A percentile compares a stretch with the other conserved stretches of the same genome.
These are phyloP conservation scores for Aspergillus spinulosporus DNA, from an alignment of 2,329 filamentous ascomycete genomes.

Conservation along the genomic window DNA sequence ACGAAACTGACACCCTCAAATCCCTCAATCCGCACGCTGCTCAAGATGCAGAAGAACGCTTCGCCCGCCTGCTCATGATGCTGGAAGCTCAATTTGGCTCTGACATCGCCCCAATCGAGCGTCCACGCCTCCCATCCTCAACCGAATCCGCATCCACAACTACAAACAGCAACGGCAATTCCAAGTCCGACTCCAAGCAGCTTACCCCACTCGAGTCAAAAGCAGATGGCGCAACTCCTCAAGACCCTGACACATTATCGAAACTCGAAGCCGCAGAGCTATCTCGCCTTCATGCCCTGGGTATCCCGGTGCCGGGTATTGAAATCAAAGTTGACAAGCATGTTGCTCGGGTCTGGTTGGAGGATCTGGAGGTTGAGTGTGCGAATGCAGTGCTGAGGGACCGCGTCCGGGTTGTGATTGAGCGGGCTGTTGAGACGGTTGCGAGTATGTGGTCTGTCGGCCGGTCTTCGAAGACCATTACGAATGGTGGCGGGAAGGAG, in stretches of 20 bases:
- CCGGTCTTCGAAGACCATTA: conserved; percentile 21
- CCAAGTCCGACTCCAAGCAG: conserved; percentile 21
- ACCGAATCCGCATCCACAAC: conserved; percentile 12
- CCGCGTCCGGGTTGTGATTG: conserved; percentile 83
- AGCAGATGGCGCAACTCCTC: conserved; percentile 17
- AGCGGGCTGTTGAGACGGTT: conserved; percentile 83
- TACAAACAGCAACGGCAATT: conserved; percentile 16
- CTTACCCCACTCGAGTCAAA: conserved; percentile 27
- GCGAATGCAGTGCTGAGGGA: conserved; percentile 74
- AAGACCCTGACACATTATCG: conserved; percentile 49
- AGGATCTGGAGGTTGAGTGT: conserved; percentile 88
- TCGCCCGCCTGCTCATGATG: conserved; percentile 88
- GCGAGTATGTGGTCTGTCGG: conserved; percentile 62
- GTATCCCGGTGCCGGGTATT: conserved; percentile 87
- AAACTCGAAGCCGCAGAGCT: conserved; percentile 67
- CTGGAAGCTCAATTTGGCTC: conserved; percentile 96
- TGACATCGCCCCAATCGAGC: conserved; percentile 73
- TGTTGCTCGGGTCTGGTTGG: conserved; percentile 85
- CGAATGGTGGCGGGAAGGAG: conserved; percentile 28
- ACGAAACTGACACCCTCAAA: conserved; percentile 40
- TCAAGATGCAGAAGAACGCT: conserved; percentile 70
- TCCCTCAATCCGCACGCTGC: conserved; percentile 71
- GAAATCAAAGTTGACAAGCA: conserved; percentile 86
- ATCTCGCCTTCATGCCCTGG: conserved; percentile 74
- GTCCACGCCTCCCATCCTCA: conserved; percentile 51